phyloP scores from a whole-genome alignment of 495 filamentous ascomycete genomes.

The Xylaria bambusicola region DNA sequence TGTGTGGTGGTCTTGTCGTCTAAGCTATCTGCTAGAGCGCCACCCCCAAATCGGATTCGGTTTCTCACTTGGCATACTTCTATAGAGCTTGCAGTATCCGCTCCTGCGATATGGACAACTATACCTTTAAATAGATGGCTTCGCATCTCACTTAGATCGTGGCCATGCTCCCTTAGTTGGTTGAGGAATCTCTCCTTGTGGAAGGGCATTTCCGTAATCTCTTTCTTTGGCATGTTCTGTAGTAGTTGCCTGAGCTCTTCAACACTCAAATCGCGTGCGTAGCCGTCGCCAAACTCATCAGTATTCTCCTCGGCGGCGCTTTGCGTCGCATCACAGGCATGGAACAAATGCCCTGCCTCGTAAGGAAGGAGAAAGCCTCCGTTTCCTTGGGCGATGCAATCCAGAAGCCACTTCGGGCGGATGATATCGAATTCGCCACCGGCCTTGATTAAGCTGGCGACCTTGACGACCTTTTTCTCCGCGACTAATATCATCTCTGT shows the following conservation, averaged over 20 bases:
- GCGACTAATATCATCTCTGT: slow-evolving; percentile 69
- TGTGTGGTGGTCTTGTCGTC: slow-evolving; percentile 62
- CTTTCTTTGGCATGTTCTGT: slow-evolving; percentile 44
- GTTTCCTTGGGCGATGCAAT: slow-evolving; percentile 69
- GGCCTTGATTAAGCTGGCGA: slow-evolving; percentile 74
- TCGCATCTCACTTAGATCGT: slow-evolving; percentile 48
- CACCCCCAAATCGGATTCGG: slow-evolving; percentile 66
- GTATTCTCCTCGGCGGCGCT: slow-evolving; percentile 49
- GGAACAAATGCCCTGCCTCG: slow-evolving; percentile 63
- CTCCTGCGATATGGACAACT: slow-evolving; percentile 54
- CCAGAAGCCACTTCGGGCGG: slow-evolving; percentile 79
- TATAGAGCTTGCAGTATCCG: slow-evolving; percentile 22
- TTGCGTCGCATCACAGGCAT: slow-evolving; percentile 37
- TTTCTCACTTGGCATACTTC: slow-evolving; percentile 39
- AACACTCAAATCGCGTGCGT: slow-evolving; percentile 65
- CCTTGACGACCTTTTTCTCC: slow-evolving; percentile 84
- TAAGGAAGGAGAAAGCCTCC: slow-evolving; percentile 64
- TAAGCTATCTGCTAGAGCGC: slow-evolving; percentile 49
- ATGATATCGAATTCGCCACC: slow-evolving; percentile 69
- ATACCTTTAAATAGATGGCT: slow-evolving; percentile 71
- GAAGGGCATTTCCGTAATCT: slow-evolving; percentile 27
- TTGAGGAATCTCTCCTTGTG: slow-evolving; percentile 45
- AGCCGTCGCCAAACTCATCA: slow-evolving; percentile 84
- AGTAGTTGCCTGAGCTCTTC: slow-evolving; percentile 66
- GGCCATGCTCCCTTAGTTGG: slow-evolving; percentile 59